Conservation (phyloP, 225 moss, liverwort and hornwort genomes). For the Marchantia polymorpha region DNA sequence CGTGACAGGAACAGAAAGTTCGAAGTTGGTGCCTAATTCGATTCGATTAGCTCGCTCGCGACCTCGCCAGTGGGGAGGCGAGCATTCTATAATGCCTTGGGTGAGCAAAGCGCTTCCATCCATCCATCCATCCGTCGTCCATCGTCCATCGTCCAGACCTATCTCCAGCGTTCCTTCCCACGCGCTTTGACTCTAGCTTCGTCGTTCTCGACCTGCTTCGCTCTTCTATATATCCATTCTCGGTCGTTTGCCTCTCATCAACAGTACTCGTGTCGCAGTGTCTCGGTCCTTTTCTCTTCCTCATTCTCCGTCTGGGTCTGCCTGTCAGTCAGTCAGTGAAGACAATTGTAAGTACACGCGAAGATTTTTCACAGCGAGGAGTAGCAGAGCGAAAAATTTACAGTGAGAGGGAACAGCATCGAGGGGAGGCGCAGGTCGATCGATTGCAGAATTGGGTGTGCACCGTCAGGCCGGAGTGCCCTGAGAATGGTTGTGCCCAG, state of each 20-base stretch:
- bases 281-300: too few relatives aligned
- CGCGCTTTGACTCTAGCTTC: slow-evolving; percentile 8
- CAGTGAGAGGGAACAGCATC: too few relatives aligned
- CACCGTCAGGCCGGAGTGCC: background rate
- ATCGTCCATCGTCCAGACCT: background rate
- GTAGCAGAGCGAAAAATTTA: too few relatives aligned
- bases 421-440: background rate
- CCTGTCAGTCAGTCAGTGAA: too few relatives aligned
- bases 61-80: background rate
- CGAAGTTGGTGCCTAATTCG: background rate
- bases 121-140: too few relatives aligned
- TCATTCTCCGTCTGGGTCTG: too few relatives aligned
- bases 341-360: too few relatives aligned
- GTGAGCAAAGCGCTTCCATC: background rate
- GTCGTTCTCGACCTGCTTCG: background rate
- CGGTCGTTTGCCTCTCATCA: background rate
- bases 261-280: background rate
- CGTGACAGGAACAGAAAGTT: background rate
- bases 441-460: background rate
- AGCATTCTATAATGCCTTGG: background rate
- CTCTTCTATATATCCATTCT: background rate
- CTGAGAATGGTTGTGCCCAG: slow-evolving; percentile 18
- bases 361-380: too few relatives aligned
- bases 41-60: background rate
- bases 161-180: background rate